These are phyloP conservation scores for Colletotrichum cereale DNA, from an alignment of 2,329 filamentous ascomycete species.

Conservation along the genomic window DNA sequence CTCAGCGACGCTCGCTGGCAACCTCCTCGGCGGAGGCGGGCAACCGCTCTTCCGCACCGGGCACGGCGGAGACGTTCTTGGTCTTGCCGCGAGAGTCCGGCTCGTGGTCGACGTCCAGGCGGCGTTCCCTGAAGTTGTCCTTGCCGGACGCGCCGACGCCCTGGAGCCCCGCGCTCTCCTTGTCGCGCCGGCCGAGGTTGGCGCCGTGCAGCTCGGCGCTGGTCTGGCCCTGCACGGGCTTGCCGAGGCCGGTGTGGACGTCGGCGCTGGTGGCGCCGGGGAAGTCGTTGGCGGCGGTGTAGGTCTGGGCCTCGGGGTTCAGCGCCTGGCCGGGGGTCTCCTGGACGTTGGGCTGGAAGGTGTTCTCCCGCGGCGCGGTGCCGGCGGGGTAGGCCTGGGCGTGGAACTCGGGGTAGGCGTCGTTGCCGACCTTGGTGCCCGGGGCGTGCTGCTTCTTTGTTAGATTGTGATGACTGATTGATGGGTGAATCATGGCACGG, in stretches of 20 bases:
- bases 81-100: conserved; percentile 44
- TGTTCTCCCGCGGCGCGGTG: conserved; percentile 66
- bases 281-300: conserved; percentile 53
- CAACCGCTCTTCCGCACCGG: conserved; percentile 45
- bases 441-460: conserved; percentile 68
- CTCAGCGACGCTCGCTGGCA: conserved; percentile 41
- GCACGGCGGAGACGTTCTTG: conserved; percentile 40
- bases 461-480: conserved; percentile 28
- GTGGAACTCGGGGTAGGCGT: conserved; percentile 72
- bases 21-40: conserved; percentile 45
- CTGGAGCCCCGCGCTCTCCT: conserved; percentile 54
- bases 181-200: conserved; percentile 47
- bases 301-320: conserved; percentile 44
- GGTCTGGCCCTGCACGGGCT: conserved; percentile 58
- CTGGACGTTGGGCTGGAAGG: conserved; percentile 53
- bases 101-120: conserved; percentile 48
- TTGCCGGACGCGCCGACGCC: conserved; percentile 51
- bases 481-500: too few relatives aligned
- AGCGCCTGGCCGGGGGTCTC: conserved; percentile 53
- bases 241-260: conserved; percentile 58
- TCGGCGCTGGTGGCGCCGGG: conserved; percentile 59
- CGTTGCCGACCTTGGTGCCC: conserved; percentile 71
- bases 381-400: conserved; percentile 72
- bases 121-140: conserved; percentile 47
- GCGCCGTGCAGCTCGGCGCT: conserved; percentile 56